phyloP scores from a whole-genome alignment of 1,284 basidiomycete genomes.

The Cutaneotrichosporon sp. region DNA sequence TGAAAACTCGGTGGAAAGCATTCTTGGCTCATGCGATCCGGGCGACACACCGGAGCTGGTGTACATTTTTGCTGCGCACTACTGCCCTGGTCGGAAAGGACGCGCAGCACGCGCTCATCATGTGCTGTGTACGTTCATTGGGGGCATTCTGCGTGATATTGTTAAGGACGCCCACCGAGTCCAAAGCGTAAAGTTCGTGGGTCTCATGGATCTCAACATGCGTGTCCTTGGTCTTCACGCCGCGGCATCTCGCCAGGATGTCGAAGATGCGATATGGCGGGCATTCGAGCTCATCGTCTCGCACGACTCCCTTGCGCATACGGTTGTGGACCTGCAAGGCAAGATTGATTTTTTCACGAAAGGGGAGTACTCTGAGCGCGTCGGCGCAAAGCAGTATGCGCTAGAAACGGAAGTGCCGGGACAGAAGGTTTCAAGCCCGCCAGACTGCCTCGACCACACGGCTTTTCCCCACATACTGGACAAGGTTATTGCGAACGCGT shows the following conservation, averaged over 20 bases:
- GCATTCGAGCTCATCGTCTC: not conserved
- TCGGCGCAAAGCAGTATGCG: too few species aligned
- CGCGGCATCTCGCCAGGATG: not conserved
- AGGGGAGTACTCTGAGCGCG: too few species aligned
- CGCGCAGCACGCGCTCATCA: not conserved
- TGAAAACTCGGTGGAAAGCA: not conserved
- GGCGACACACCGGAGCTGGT: not conserved
- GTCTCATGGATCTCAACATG: not conserved
- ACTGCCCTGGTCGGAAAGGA: not conserved
- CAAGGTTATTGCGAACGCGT: not conserved
- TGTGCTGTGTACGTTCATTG: not conserved
- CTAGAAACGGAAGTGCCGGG: too few species aligned
- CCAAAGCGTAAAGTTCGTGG: not conserved
- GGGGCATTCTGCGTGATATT: not conserved
- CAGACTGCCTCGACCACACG: constrained; percentile 1
- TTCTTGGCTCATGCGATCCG: not conserved
- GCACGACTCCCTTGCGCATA: too few species aligned
- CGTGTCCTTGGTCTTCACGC: not conserved
- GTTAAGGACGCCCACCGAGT: not conserved
- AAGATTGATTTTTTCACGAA: too few species aligned
- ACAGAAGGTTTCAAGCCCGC: too few species aligned
- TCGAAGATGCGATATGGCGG: not conserved
- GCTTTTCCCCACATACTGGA: not conserved
- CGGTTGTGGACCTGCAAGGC: too few species aligned
- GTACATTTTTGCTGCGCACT: not conserved